A percentile compares a stretch with the other conserved stretches of the same genome.
These are phyloP conservation scores for Globisporangium lucens DNA, from an alignment of 352 stramenopile genomes.

Conservation along the genomic window DNA sequence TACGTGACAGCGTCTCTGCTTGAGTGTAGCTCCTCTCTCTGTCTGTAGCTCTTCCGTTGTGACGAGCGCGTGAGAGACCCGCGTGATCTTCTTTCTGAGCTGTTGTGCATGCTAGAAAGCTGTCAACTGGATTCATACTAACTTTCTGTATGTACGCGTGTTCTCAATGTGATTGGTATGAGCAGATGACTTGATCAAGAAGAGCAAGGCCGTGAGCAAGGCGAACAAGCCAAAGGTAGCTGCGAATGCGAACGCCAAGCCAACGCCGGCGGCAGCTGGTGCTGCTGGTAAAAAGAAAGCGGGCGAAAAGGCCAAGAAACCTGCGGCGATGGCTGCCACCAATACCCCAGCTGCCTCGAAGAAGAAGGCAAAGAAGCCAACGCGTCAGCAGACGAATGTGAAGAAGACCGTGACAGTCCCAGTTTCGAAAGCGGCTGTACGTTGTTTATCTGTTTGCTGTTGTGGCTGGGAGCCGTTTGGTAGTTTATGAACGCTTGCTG, in stretches of 20 bases:
- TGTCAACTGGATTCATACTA: no score
- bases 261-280: neutral
- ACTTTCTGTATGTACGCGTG: neutral
- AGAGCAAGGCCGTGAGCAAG: slow-evolving; percentile 24
- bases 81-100: neutral
- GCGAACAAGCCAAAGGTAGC: slow-evolving; percentile 22
- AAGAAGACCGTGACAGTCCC: slow-evolving; percentile 74
- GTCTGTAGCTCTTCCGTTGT: neutral
- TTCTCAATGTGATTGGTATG: neutral
- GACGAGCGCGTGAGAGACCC: neutral
- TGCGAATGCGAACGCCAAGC: slow-evolving; percentile 5
- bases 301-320: slow-evolving; percentile 9
- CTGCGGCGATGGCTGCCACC: neutral
- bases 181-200: slow-evolving; percentile 46
- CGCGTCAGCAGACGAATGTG: slow-evolving; percentile 58
- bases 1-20: no score
- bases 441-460: slow-evolving; percentile 9
- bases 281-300: slow-evolving; percentile 10
- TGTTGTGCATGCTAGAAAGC: neutral
- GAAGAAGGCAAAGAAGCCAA: slow-evolving; percentile 22
- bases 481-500: neutral
- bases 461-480: neutral
- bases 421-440: slow-evolving; percentile 59
- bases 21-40: no score
- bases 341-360: neutral